Conservation (phyloP, 352 stramenopile species). For the Globisporangium parvum region DNA sequence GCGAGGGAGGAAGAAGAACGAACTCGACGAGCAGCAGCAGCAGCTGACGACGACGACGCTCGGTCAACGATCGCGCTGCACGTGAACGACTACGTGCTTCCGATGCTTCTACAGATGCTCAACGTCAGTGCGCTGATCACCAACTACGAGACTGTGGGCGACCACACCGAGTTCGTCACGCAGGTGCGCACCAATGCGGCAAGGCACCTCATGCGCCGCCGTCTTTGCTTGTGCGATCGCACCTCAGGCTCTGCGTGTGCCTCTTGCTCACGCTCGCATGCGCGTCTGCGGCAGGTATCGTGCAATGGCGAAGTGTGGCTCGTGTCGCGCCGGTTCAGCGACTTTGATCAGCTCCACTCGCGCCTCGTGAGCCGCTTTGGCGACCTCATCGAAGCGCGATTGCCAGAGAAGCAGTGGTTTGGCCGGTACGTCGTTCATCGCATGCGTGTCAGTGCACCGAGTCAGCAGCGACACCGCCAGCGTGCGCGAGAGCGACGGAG, state of each 20-base stretch:
- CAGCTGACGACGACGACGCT: too few species aligned
- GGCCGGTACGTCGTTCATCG: slow-evolving; percentile 32
- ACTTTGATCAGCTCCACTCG: slow-evolving; percentile 85
- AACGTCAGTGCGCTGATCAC: slow-evolving; percentile 80
- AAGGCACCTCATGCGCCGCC: too few species aligned
- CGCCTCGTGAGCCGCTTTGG: slow-evolving; percentile 66
- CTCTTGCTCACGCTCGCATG: too few species aligned
- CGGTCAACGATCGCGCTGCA: too few species aligned
- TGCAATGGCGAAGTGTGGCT: slow-evolving; percentile 80
- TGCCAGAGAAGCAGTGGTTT: slow-evolving; percentile 88
- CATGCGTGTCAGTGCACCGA: not conserved
- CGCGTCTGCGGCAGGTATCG: slow-evolving; percentile 53
- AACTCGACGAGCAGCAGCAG: too few species aligned
- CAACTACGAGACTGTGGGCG: slow-evolving; percentile 73
- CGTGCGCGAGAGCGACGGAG: not conserved
- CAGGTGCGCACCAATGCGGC: too few species aligned
- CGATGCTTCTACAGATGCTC: slow-evolving; percentile 34
- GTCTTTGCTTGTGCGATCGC: too few species aligned
- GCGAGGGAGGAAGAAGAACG: too few species aligned
- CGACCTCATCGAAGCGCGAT: slow-evolving; percentile 54
- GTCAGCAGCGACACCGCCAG: too few species aligned
- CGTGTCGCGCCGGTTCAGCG: slow-evolving; percentile 79
- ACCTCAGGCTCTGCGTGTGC: too few species aligned
- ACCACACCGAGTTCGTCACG: slow-evolving; percentile 75
- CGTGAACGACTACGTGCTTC: too few species aligned